Evolutionary conservation across 192 early-diverging fungal species (phyloP).

Genomic region (Coemansia sp.): DNA sequence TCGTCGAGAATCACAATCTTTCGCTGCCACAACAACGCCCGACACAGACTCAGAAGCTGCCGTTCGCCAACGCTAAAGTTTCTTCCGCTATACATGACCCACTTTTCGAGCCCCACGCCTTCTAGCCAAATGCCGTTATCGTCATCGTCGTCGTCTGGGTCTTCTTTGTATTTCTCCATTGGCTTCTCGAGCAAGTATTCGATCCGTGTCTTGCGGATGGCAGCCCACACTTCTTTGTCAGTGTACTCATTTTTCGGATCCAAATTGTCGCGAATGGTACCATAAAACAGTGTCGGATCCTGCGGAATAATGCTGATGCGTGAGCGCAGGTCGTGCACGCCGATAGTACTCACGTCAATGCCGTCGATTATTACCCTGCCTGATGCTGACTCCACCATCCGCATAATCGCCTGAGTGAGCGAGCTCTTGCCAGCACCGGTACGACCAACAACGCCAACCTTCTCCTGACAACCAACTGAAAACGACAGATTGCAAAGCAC

Average conservation of each 20-base stretch:
- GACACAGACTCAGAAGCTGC: conserved; percentile 57
- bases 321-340: conserved; percentile 59
- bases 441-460: conserved; percentile 82
- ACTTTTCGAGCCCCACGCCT: conserved; percentile 15
- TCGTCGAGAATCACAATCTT: conserved; percentile 78
- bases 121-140: conserved; percentile 2
- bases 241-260: conserved; percentile 60
- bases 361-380: conserved; percentile 63
- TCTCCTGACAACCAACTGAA: conserved; percentile 58
- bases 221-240: conserved; percentile 66
- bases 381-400: conserved; percentile 59
- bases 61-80: conserved; percentile 75
- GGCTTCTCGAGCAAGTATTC: conserved; percentile 37
- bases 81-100: conserved; percentile 49
- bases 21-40: conserved; percentile 65
- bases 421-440: conserved; percentile 76
- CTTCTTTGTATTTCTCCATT: conserved; percentile 2
- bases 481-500: conserved; percentile 50
- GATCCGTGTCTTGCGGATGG: conserved; percentile 47
- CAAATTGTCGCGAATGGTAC: conserved; percentile 69
- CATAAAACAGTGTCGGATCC: conserved; percentile 66
- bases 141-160: not conserved
- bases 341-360: conserved; percentile 56
- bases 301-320: conserved; percentile 65
- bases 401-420: conserved; percentile 61